Base-by-base conservation (phyloP, 1,139 yeast genomes). In the Pichia cactophila region DNA sequence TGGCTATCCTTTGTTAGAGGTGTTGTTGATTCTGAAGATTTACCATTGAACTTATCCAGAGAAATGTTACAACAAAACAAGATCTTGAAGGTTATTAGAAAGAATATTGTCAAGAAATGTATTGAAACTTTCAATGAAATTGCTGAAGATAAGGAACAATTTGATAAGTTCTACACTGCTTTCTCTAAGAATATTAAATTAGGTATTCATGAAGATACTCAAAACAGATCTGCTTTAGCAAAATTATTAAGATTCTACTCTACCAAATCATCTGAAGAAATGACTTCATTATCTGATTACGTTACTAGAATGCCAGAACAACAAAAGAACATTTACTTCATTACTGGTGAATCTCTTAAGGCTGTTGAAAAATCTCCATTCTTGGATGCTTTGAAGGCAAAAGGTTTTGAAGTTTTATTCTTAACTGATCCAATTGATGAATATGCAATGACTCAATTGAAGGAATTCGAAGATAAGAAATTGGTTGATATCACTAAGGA, bases 61-160 rank as follows among this genome's bases (percentile, higher is more conserved):
- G 99, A 94, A 79, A 86, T 94, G 88, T 83, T 94, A 71, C 99
- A 94, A 79, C 99, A 94, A 78, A 92, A 94, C 88, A 94, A 92
- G 88, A 94, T 94, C 74, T 83, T 94, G 77, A 94, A 94, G 86
- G 98, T 94, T 61, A 94, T 94, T 71, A 88, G 94, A 80, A 94
- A 94, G 92, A 94, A 94, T 82, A 86, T 94, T 68, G 95, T 94
- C 73, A 94, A 92, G 90, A 92, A 92, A 78, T 79, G 92, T 71
- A 88, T 94, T 67, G 99, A 94, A 79, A 87, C 97, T 68, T 94
- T 94, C 84, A 88, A 87, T 71, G 98, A 92, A 79, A 92, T 94
- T 67, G 95, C 98, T 67, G 99, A 94, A 79, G 98, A 94, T 73
- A 80, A 87, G 67, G 98, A 94, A 75, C 96, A 88, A 80, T 94